These are phyloP conservation scores for Cytidiella melzeri DNA, from an alignment of 768 basidiomycete species.

Conservation along the genomic window DNA sequence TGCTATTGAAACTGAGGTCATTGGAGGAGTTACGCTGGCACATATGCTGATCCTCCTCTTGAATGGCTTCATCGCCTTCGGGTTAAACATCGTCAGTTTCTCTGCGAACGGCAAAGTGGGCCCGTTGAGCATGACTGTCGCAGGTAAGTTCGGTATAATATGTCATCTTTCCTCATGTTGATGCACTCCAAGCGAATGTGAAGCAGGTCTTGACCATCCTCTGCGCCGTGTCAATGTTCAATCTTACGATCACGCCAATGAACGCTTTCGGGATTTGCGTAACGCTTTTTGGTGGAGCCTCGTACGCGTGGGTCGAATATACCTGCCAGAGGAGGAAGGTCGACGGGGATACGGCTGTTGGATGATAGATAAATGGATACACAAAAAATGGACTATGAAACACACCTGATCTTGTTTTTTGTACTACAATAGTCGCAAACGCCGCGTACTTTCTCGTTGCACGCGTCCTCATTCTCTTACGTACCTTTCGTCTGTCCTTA, in stretches of 20 bases:
- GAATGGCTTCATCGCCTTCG: conserved; percentile 88
- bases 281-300: conserved; percentile 82
- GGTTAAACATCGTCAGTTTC: conserved; percentile 90
- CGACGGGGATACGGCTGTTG: no score
- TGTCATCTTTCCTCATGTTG: conserved; percentile 1
- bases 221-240: conserved; percentile 77
- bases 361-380: no score
- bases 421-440: no score
- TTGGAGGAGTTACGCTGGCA: conserved; percentile 23
- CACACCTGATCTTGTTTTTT: no score
- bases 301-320: conserved; percentile 66
- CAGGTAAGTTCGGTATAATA: conserved; percentile 44
- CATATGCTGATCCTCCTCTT: conserved; percentile 46
- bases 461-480: no score
- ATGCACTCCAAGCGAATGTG: conserved; percentile 56
- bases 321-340: no score
- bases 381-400: conserved; percentile 12
- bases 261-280: conserved; percentile 82
- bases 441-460: no score
- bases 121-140: conserved; percentile 86
- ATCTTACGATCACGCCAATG: conserved; percentile 69
- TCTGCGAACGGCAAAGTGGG: conserved; percentile 93
- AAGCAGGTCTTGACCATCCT: conserved; percentile 92
- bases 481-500: no score
- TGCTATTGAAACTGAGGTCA: neutral